These are phyloP conservation scores for Alternaria gansuensis DNA, from an alignment of 2,329 filamentous ascomycete genomes.

Conservation along the genomic window DNA sequence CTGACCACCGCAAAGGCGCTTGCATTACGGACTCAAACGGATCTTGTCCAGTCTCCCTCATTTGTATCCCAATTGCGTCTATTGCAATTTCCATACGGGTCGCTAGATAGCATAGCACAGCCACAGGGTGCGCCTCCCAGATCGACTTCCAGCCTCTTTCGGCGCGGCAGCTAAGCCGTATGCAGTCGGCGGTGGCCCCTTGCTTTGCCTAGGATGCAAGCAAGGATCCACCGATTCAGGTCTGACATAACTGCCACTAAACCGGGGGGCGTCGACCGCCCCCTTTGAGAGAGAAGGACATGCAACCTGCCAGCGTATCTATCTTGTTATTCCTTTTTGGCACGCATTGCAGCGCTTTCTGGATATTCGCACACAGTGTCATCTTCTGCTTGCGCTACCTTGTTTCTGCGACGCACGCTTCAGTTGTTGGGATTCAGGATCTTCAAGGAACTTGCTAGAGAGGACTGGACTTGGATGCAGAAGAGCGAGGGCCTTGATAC, in stretches of 20 bases:
- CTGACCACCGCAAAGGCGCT: constrained; percentile 9
- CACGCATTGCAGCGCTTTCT: neutral
- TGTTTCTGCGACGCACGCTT: neutral
- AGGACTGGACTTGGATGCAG: constrained; percentile 1
- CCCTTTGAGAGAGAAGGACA: constrained; percentile 7
- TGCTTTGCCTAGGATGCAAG: constrained; percentile 7
- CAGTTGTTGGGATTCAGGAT: neutral
- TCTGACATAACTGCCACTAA: constrained; percentile 11
- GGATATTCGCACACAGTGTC: neutral
- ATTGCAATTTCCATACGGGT: neutral
- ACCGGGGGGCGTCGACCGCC: constrained; percentile 7
- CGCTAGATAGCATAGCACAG: neutral
- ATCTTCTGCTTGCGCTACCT: neutral
- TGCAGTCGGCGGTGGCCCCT: neutral
- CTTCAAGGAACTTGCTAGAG: neutral
- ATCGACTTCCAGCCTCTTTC: constrained; percentile 1
- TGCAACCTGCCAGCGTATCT: neutral
- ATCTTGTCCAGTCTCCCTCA: neutral
- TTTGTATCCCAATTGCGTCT: neutral
- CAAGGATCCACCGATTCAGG: constrained; percentile 4
- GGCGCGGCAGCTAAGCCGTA: constrained; percentile 7
- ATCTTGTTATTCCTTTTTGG: constrained; percentile 1
- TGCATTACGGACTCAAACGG: neutral
- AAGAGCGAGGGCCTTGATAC: neutral
- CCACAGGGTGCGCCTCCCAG: constrained; percentile 5